These are phyloP conservation scores for Aspergillus glaucus DNA, from an alignment of 2,329 filamentous ascomycete species.

Conservation along the genomic window DNA sequence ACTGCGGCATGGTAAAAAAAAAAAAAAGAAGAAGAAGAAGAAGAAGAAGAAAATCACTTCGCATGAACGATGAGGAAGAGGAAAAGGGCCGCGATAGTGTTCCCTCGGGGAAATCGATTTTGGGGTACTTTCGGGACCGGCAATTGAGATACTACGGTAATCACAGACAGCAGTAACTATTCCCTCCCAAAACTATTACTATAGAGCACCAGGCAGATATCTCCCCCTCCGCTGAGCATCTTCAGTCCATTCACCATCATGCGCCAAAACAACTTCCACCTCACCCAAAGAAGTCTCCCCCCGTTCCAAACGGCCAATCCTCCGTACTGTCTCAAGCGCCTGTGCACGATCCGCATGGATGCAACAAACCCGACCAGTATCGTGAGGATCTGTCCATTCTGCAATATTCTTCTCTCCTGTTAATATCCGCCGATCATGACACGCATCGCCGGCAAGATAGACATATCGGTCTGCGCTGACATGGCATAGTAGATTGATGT, in stretches of 20 bases:
- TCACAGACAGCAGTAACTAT: too few species aligned
- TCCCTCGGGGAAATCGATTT: too few species aligned
- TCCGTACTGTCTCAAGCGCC: conserved; percentile 18
- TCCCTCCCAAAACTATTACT: background rate
- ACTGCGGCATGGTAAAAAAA: too few species aligned
- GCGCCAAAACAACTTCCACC: conserved; percentile 27
- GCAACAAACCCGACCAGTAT: conserved; percentile 18
- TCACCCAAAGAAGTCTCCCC: conserved; percentile 4
- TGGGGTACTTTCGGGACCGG: too few species aligned
- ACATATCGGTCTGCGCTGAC: conserved; percentile 10
- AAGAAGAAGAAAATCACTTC: too few species aligned
- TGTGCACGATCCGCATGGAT: conserved; percentile 21
- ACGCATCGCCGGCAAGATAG: conserved; percentile 28
- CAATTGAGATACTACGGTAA: too few species aligned
- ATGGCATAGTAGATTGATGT: conserved; percentile 26
- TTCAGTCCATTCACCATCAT: conserved; percentile 25
- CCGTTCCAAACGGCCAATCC: conserved; percentile 8
- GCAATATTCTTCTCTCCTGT: conserved; percentile 23
- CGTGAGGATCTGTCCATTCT: conserved; percentile 20
- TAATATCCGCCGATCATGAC: conserved; percentile 26
- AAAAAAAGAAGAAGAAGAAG: too few species aligned
- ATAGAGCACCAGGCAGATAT: background rate
- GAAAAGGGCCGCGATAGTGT: too few species aligned
- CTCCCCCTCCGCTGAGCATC: background rate
- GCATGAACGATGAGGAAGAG: too few species aligned